phyloP scores from a whole-genome alignment of 106 monocot genomes.

The Xerophyta viscosa region DNA sequence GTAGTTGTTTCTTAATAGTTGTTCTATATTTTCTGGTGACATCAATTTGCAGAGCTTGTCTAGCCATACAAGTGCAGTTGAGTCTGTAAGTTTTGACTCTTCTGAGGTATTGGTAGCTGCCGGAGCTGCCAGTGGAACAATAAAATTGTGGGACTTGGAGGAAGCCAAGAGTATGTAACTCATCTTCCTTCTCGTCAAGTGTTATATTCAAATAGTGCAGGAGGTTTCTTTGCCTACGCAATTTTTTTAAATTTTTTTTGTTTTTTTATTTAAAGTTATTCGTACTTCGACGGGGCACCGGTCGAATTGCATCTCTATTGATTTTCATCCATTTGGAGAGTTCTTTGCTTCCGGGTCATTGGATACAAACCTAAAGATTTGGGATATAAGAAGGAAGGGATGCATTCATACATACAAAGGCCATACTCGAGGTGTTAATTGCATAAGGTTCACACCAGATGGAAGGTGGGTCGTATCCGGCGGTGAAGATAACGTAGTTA shows the following conservation, averaged over 20 bases:
- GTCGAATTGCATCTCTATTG: constrained; percentile 86
- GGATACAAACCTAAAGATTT: constrained; percentile 94
- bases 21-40: not conserved
- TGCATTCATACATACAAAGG: constrained; percentile 99
- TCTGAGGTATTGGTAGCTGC: constrained; percentile 87
- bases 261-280: constrained; percentile 48
- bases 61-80: constrained; percentile 90
- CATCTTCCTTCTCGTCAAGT: too few species aligned
- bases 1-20: not conserved
- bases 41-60: constrained; percentile 60
- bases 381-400: constrained; percentile 93
- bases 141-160: constrained; percentile 95
- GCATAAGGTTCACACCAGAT: constrained; percentile 92
- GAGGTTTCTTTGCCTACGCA: too few species aligned
- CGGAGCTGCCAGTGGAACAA: constrained; percentile 90
- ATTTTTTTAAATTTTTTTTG: not conserved
- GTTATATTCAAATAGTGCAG: too few species aligned
- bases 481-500: constrained; percentile 79
- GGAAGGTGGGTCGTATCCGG: constrained; percentile 98
- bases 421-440: constrained; percentile 83
- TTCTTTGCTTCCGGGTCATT: constrained; percentile 94
- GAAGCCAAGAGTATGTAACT: constrained; percentile 84
- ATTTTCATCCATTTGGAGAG: constrained; percentile 97
- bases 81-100: constrained; percentile 89
- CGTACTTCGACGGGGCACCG: constrained; percentile 93